These are phyloP conservation scores for Scedosporium minutisporum DNA, from an alignment of 2,329 filamentous ascomycete genomes.

Conservation along the genomic window DNA sequence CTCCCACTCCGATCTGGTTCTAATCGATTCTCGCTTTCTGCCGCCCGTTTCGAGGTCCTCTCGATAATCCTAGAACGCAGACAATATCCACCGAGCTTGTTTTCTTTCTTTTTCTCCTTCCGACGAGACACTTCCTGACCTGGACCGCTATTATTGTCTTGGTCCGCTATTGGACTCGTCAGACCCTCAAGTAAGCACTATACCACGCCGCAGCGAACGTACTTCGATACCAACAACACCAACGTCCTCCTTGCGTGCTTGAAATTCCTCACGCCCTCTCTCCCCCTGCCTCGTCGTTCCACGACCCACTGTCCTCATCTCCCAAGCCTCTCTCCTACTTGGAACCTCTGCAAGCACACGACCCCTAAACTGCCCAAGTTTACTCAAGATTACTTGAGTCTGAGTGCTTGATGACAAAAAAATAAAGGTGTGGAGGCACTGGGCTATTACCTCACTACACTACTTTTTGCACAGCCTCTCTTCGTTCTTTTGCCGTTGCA, in stretches of 20 bases:
- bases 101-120: no score
- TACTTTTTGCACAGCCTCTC: background rate
- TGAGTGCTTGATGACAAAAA: no score
- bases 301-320: background rate
- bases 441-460: background rate
- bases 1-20: background rate
- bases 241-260: background rate
- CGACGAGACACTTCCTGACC: background rate
- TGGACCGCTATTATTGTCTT: background rate
- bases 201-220: background rate
- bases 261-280: background rate
- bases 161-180: no score
- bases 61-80: background rate
- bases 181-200: background rate
- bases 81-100: background rate
- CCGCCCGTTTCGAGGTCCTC: background rate
- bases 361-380: background rate
- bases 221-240: background rate
- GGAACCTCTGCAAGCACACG: background rate
- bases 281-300: background rate
- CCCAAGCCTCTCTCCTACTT: background rate
- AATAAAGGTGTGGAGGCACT: no score
- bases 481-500: no score
- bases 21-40: background rate
- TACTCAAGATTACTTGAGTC: no score